Evolutionary conservation across 768 basidiomycete genomes (phyloP).

Genomic region (Lactifluus echinatus): DNA sequence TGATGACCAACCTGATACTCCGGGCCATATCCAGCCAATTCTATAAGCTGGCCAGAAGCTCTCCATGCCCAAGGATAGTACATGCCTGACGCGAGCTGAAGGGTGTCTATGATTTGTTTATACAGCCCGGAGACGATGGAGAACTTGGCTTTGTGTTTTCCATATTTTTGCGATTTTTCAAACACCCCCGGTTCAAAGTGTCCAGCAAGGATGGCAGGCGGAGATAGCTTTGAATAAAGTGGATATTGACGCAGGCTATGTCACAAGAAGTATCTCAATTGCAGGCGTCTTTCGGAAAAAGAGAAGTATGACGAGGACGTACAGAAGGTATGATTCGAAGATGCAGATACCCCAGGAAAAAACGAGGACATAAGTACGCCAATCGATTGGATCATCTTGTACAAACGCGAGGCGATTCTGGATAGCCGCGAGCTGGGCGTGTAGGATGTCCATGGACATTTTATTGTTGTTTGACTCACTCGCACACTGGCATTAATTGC

Average conservation of each 20-base stretch:
- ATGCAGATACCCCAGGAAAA: conserved; percentile 72
- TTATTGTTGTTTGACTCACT: neutral
- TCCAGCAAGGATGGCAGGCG: conserved; percentile 57
- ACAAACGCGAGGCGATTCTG: conserved; percentile 66
- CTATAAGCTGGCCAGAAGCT: conserved; percentile 44
- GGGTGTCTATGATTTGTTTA: conserved; percentile 62
- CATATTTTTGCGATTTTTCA: conserved; percentile 86
- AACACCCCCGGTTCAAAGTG: conserved; percentile 69
- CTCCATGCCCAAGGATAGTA: conserved; percentile 80
- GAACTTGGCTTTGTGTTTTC: conserved; percentile 82
- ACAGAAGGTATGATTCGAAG: conserved; percentile 87
- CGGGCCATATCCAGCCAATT: conserved; percentile 49
- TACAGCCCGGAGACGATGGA: conserved; percentile 65
- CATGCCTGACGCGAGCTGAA: conserved; percentile 59
- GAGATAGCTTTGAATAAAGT: conserved; percentile 65
- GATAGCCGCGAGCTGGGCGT: conserved; percentile 27
- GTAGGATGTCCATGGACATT: conserved; percentile 19
- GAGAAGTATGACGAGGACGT: conserved; percentile 27
- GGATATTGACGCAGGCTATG: conserved; percentile 71
- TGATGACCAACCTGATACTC: conserved; percentile 58
- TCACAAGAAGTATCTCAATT: too few species aligned
- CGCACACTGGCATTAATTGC: neutral
- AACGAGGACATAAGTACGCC: conserved; percentile 71
- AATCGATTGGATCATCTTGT: conserved; percentile 62
- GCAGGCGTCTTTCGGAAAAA: neutral